These are phyloP conservation scores for Aspergillus hancockii DNA, from an alignment of 495 filamentous ascomycete species.

Conservation along the genomic window DNA sequence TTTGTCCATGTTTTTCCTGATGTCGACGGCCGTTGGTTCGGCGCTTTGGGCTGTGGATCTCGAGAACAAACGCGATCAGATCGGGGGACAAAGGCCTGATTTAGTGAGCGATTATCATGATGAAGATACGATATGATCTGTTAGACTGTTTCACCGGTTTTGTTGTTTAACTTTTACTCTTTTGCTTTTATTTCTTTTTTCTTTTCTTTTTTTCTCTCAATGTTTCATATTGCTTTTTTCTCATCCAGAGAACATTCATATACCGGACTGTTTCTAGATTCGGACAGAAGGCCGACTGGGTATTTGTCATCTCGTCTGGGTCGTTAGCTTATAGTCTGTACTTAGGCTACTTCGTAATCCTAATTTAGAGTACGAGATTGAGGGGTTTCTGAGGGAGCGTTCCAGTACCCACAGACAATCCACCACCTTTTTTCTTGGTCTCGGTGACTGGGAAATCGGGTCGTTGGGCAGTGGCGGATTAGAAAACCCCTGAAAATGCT, in stretches of 20 bases:
- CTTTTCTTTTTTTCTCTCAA: neutral
- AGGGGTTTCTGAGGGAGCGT: constrained; percentile 1
- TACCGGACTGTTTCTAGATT: neutral
- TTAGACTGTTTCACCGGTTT: neutral
- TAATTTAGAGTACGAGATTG: constrained; percentile 2
- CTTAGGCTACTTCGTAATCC: neutral
- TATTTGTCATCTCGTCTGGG: neutral
- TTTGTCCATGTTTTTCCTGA: constrained; percentile 66
- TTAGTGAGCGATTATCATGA: constrained; percentile 32
- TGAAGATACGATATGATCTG: constrained; percentile 23
- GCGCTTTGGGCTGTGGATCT: constrained; percentile 63
- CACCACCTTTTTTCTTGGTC: constrained; percentile 1
- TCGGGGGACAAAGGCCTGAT: constrained; percentile 23
- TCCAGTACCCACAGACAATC: constrained; percentile 1
- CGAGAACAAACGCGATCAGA: constrained; percentile 47
- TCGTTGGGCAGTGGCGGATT: neutral
- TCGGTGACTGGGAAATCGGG: neutral
- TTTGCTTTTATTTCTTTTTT: neutral
- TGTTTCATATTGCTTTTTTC: neutral
- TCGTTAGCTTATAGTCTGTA: neutral
- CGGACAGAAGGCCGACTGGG: neutral
- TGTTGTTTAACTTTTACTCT: constrained; percentile 1
- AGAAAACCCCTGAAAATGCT: constrained; percentile 3
- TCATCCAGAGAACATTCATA: neutral
- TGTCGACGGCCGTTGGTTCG: constrained; percentile 64